Base-by-base conservation (phyloP, 2,329 filamentous ascomycete genomes). In the Colletotrichum endophyticum region DNA sequence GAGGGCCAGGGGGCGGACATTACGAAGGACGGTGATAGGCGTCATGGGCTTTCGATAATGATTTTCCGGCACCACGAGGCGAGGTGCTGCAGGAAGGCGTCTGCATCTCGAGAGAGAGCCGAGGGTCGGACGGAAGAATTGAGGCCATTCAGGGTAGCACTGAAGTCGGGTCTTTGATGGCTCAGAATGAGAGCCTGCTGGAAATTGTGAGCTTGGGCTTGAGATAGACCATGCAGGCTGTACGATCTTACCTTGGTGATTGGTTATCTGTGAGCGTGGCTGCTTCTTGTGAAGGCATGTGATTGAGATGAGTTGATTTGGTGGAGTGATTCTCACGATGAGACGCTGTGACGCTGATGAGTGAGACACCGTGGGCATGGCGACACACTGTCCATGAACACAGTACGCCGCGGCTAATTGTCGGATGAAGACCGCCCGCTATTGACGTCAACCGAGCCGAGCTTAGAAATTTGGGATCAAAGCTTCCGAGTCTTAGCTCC, bases 391-490 rank as follows among this genome's bases (percentile, higher is more conserved):
- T 62, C 6, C 1, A 3, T 0, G 6, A 11, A 19, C 3, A 15
- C 22, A 32, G 59, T 16, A 8, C 0, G 2, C 0, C 5, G 0
- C 57, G 70, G 73, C 57, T 36, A 68, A 70, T 13, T 15, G 1
- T 25, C 73, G 73, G 73, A 28, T 9, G 22, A 11, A 7, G 22
- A 8, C 34, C 22, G 57, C 63, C n/a, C 39, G 6, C 15, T 2
- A 19, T 56, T 75, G 69, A 73, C 59, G 73, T 75, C 69, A 75
- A 66, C 44, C 57, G 27, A 49, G 70, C 70, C 63, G 70, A 76
- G 73, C 70, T 76, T 76, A 61, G 59, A 73, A 70, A 66, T 69
- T 59, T 69, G 22, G 64, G 36, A 36, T 16, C 27, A 34, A 22
- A 73, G 73, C 70, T 76, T 70, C 63, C 7, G 28, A 61, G 22